A percentile compares a stretch with the other conserved stretches of the same genome.
Conservation (phyloP, 2,329 filamentous ascomycete species). For the Fusarium sp. region DNA sequence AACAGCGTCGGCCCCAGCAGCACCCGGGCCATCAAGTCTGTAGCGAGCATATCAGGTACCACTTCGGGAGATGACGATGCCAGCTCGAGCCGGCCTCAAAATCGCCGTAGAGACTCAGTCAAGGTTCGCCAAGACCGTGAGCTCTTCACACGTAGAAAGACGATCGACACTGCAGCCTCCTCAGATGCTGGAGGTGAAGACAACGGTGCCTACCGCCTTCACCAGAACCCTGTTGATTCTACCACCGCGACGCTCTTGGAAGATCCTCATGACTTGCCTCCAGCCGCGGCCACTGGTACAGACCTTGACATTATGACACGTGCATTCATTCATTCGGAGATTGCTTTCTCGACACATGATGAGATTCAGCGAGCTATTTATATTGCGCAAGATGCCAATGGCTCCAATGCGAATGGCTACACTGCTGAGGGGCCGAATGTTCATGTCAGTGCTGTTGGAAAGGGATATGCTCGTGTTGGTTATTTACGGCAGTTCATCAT, state of each 20-base stretch:
- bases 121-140: constrained; percentile 89
- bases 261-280: constrained; percentile 74
- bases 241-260: constrained; percentile 73
- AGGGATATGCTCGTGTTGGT: constrained; percentile 85
- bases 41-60: constrained; percentile 83
- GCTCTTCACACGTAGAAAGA: constrained; percentile 84
- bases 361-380: constrained; percentile 81
- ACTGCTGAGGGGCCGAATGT: constrained; percentile 61
- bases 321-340: constrained; percentile 81
- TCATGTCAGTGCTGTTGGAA: constrained; percentile 72
- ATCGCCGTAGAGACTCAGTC: constrained; percentile 82
- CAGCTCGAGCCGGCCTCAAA: constrained; percentile 71
- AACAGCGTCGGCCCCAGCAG: constrained; percentile 85
- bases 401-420: constrained; percentile 67
- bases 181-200: constrained; percentile 68
- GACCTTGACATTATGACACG: constrained; percentile 86
- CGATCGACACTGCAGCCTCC: constrained; percentile 72
- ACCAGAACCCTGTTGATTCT: constrained; percentile 57
- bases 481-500: constrained; percentile 87
- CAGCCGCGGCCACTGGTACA: constrained; percentile 71
- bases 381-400: constrained; percentile 75
- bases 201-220: constrained; percentile 64
- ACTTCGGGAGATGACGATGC: constrained; percentile 78
- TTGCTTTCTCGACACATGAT: constrained; percentile 78
- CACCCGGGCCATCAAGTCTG: constrained; percentile 88